These are phyloP conservation scores for Smallanthus sonchifolius DNA, from an alignment of 129 eudicot genomes.

Conservation along the genomic window DNA sequence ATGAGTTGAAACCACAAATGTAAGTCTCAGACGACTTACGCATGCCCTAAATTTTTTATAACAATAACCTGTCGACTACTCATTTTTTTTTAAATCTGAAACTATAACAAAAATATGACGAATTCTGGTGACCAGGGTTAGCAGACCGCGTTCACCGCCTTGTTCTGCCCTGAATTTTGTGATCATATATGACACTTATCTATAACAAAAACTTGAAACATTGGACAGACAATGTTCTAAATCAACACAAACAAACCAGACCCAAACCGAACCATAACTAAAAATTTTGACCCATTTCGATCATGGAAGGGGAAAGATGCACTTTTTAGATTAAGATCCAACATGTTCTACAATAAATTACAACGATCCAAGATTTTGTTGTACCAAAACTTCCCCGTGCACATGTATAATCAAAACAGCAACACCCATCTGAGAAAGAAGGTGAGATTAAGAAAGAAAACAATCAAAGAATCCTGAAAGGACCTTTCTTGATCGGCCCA, in stretches of 20 bases:
- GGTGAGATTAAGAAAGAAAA: conserved; percentile 19
- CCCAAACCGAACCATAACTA: neutral
- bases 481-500: conserved; percentile 26
- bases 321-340: neutral
- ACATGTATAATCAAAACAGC: conserved; percentile 10
- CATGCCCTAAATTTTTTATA: too few species aligned
- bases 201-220: neutral
- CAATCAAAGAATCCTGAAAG: conserved; percentile 32
- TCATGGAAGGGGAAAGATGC: conserved; percentile 8
- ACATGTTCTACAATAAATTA: conserved; percentile 28
- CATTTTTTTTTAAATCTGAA: too few species aligned
- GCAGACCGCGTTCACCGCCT: too few species aligned
- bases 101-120: too few species aligned
- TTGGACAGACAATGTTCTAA: neutral
- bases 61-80: too few species aligned
- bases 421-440: conserved; percentile 34
- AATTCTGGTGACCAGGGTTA: too few species aligned
- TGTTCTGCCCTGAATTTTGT: too few species aligned
- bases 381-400: conserved; percentile 34
- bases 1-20: too few species aligned
- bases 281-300: neutral
- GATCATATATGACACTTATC: too few species aligned
- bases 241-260: neutral
- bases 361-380: conserved; percentile 20
- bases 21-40: too few species aligned